Conservation (phyloP, 2,329 filamentous ascomycete species). For the Plenodomus tracheiphilus region DNA sequence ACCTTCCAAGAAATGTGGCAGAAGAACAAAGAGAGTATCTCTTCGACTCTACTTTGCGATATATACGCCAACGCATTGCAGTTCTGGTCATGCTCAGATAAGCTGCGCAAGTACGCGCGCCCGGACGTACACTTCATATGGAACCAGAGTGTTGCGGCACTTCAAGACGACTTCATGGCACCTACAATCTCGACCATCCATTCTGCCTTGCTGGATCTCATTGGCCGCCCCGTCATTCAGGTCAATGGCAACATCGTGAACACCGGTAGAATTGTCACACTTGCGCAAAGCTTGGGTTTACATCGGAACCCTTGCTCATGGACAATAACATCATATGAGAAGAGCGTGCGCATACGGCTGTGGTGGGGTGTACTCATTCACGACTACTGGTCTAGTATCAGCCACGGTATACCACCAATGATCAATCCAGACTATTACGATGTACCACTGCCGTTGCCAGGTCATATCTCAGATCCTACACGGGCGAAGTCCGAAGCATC, state of each 20-base stretch:
- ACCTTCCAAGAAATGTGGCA: conserved; percentile 19
- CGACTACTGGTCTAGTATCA: conserved; percentile 26
- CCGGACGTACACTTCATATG: conserved; percentile 23
- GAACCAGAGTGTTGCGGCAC: conserved; percentile 20
- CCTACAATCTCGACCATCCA: conserved; percentile 24
- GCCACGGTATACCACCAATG: conserved; percentile 22
- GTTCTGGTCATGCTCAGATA: conserved; percentile 15
- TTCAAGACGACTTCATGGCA: conserved; percentile 24
- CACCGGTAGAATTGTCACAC: conserved; percentile 20
- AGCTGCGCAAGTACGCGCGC: conserved; percentile 5
- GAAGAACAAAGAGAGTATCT: conserved; percentile 14
- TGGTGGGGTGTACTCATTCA: conserved; percentile 28
- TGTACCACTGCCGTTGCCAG: conserved; percentile 8
- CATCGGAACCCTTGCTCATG: conserved; percentile 19
- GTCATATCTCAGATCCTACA: not conserved
- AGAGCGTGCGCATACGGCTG: conserved; percentile 19
- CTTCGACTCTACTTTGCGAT: conserved; percentile 20
- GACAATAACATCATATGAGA: conserved; percentile 17
- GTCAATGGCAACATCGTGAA: conserved; percentile 25
- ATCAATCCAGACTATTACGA: conserved; percentile 19
- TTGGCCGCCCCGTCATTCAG: conserved; percentile 22
- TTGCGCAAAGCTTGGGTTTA: conserved; percentile 23
- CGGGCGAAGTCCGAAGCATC: conserved; percentile 1
- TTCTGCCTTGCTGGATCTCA: conserved; percentile 20
- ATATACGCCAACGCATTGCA: conserved; percentile 19